A percentile compares a stretch with the other conserved stretches of the same genome.
phyloP scores from a whole-genome alignment of 768 basidiomycete species.

The Leccinum sublutescens region DNA sequence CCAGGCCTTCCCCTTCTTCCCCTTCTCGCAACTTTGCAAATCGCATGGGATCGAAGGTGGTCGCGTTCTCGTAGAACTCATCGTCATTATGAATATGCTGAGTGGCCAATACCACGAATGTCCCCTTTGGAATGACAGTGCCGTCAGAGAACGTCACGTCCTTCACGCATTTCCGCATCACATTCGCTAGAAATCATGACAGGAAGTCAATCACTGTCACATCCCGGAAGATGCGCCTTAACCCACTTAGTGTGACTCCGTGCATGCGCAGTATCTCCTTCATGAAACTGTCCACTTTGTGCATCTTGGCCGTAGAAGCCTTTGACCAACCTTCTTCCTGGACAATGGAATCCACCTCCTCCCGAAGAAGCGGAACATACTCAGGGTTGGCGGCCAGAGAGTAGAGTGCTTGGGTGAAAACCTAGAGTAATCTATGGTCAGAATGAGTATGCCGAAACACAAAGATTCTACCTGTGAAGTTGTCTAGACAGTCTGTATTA shows the following conservation, averaged over 20 bases:
- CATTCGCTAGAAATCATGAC: slow-evolving; percentile 1
- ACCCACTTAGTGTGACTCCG: slow-evolving; percentile 28
- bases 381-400: slow-evolving; percentile 14
- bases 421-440: neutral
- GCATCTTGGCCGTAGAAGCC: slow-evolving; percentile 14
- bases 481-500: neutral
- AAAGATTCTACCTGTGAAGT: slow-evolving; percentile 9
- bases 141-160: slow-evolving; percentile 35
- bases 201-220: neutral
- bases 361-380: slow-evolving; percentile 14
- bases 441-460: neutral
- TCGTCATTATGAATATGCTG: slow-evolving; percentile 24
- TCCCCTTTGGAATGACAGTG: slow-evolving; percentile 35
- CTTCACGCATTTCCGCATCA: slow-evolving; percentile 11
- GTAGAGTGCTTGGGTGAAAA: slow-evolving; percentile 11
- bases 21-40: neutral
- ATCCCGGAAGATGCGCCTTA: neutral
- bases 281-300: slow-evolving; percentile 21
- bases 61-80: slow-evolving; percentile 32
- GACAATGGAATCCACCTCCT: slow-evolving; percentile 15
- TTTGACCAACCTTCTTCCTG: slow-evolving; percentile 21
- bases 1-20: neutral
- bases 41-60: slow-evolving; percentile 4
- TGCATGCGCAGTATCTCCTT: slow-evolving; percentile 27
- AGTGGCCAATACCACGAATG: slow-evolving; percentile 24